phyloP scores from a whole-genome alignment of 2,329 filamentous ascomycete species.

The Monilinia vaccinii-corymbosi region DNA sequence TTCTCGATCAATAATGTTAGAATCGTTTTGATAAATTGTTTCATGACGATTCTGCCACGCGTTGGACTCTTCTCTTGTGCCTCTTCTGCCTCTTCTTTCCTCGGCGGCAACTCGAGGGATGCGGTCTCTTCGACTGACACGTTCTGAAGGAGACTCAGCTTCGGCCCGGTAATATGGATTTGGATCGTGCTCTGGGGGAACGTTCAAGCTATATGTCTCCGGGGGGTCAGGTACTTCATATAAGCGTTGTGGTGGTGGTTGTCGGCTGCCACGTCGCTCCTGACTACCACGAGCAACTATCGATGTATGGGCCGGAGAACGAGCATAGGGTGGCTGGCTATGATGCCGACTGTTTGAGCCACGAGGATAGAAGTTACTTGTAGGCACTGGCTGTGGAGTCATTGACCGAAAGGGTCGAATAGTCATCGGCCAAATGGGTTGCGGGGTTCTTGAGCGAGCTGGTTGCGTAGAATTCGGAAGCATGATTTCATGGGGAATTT shows the following conservation, averaged over 20 bases:
- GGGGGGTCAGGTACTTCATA: conserved; percentile 2
- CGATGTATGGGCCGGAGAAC: neutral
- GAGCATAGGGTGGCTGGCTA: neutral
- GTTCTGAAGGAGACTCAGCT: neutral
- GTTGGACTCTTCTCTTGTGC: neutral
- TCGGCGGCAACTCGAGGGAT: neutral
- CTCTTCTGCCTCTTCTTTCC: neutral
- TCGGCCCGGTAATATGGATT: conserved; percentile 4
- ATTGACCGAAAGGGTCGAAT: neutral
- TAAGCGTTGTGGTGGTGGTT: neutral
- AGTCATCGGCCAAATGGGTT: neutral
- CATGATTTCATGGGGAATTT: neutral
- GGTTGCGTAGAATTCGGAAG: neutral
- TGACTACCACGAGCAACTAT: neutral
- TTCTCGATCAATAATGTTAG: neutral
- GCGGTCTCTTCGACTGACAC: neutral
- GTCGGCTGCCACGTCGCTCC: neutral
- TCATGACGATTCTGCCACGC: neutral
- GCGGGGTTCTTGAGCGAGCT: neutral
- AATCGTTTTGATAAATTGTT: neutral
- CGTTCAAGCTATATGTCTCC: neutral
- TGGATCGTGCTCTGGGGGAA: neutral
- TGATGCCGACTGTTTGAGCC: neutral
- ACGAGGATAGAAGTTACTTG: neutral
- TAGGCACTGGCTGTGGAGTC: neutral